Evolutionary conservation across 1,284 basidiomycete species (phyloP), one percentile per base, ranked within the genome.

Genomic region (Trichosporon inkin): DNA sequence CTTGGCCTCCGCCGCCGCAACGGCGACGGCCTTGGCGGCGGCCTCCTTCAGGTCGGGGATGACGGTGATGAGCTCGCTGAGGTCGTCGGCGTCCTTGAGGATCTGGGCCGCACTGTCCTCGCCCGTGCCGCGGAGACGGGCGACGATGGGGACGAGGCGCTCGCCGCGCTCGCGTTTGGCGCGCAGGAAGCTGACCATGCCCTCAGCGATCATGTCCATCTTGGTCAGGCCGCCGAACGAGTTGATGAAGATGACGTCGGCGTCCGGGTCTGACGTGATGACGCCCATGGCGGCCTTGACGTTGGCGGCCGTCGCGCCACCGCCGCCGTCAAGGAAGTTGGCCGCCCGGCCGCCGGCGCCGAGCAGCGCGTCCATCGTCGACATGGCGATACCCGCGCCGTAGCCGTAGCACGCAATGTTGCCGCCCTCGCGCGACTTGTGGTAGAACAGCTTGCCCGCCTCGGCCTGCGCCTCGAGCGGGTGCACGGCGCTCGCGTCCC

Each of bases 251-350:
- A 66, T 58, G 56, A 67, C 66, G 14, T 65, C 52, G 20, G 64
- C 66, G 57, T 62, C 68, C 7, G 37, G 32, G 60, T 69, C 68
- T 5, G 38, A 36, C 44, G 67, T 51, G 17, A 69, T 34, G 10
- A 65, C 52, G 53, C 61, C 62, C 58, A 69, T 51, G 10, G 66
- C 68, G 1, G 68, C 66, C 11, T 52, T 56, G 37, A 67, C 66
- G 55, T 69, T 69, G 37, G 60, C 66, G 37, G 59, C 60, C 3
- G 64, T 69, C 4, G 68, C 68, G n/a, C 68, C 68, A n/a, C 68
- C 68, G 37, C 68, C 68, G 16, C 68, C 68, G 57, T 69, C 68
- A 13, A 69, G 66, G 56, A 69, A 69, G 62, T 69, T 69, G 28
- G 68, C 61, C 8, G 68, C 64, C 61, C 61, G 57, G 6, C 67